Conservation (phyloP, 2,329 filamentous ascomycete genomes). For the Allantophomopsis lycopodina region DNA sequence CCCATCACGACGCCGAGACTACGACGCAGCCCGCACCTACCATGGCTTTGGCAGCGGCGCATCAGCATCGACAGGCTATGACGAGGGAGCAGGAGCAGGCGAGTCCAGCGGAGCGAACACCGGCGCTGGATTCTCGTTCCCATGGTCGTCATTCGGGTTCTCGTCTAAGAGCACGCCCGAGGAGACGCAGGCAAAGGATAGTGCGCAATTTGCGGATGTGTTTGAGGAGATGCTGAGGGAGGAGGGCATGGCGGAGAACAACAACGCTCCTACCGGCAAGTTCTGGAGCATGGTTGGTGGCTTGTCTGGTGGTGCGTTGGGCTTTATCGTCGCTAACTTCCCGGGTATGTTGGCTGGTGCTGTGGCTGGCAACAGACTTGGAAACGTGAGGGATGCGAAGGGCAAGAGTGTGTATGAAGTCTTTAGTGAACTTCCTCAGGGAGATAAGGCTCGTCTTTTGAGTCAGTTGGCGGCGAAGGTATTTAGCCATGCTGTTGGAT, state of each 20-base stretch:
- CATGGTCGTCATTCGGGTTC: constrained; percentile 61
- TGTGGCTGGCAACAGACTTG: constrained; percentile 85
- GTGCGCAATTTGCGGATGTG: constrained; percentile 75
- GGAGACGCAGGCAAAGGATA: constrained; percentile 41
- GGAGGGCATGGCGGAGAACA: constrained; percentile 66
- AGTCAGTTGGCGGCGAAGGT: constrained; percentile 77
- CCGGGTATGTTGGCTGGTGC: constrained; percentile 80
- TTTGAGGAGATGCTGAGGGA: constrained; percentile 88
- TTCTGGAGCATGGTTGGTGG: constrained; percentile 87
- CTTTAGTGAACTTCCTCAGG: constrained; percentile 71
- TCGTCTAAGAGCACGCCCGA: constrained; percentile 24
- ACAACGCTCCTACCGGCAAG: constrained; percentile 46
- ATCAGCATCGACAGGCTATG: constrained; percentile 25
- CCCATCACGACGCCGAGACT: constrained; percentile 60
- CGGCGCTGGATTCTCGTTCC: constrained; percentile 39
- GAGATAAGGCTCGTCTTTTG: constrained; percentile 67
- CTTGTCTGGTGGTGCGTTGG: constrained; percentile 75
- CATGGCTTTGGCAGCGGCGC: constrained; percentile 30
- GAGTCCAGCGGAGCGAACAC: constrained; percentile 21
- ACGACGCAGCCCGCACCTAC: constrained; percentile 59
- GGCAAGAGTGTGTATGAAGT: constrained; percentile 94
- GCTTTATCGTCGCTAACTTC: constrained; percentile 90
- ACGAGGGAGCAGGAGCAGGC: constrained; percentile 24
- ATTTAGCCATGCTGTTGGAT: constrained; percentile 63
- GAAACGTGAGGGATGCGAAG: constrained; percentile 75